Percentiles rank a stretch among this genome's conserved stretches.
phyloP scores from a whole-genome alignment of 1,139 yeast species.

The Candida pseudoviswanathii region DNA sequence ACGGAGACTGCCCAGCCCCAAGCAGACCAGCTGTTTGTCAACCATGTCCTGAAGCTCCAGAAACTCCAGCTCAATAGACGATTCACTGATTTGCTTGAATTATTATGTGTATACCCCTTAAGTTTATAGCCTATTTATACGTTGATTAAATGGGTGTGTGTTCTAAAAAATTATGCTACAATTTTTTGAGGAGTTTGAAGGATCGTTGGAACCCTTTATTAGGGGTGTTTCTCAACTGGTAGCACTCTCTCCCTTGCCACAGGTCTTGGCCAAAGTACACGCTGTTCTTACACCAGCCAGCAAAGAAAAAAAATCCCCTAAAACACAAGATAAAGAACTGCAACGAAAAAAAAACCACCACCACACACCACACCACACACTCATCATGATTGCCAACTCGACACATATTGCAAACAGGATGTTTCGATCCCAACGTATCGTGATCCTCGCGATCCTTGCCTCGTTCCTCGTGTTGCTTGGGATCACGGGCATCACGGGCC shows the following conservation, averaged over 20 bases:
- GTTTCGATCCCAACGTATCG: conserved; percentile 31
- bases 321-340: not conserved
- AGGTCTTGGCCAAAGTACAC: too few relatives aligned
- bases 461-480: conserved; percentile 27
- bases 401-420: conserved; percentile 32
- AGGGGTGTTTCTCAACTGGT: too few relatives aligned
- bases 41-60: not conserved
- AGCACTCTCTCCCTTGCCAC: too few relatives aligned
- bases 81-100: too few relatives aligned
- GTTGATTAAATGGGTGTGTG: too few relatives aligned
- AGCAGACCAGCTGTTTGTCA: not conserved
- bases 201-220: too few relatives aligned
- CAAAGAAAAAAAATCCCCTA: not conserved
- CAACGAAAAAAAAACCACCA: too few relatives aligned
- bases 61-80: not conserved
- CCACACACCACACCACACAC: not conserved
- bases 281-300: too few relatives aligned
- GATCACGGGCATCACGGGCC: conserved; percentile 26
- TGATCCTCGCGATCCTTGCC: conserved; percentile 23
- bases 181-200: too few relatives aligned
- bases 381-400: conserved; percentile 29
- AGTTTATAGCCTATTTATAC: too few relatives aligned
- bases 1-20: not conserved
- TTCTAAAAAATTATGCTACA: too few relatives aligned
- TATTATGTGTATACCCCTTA: too few relatives aligned